Evolutionary conservation across 75 land plant species (phyloP).

Genomic region (Picea sitchensis): DNA sequence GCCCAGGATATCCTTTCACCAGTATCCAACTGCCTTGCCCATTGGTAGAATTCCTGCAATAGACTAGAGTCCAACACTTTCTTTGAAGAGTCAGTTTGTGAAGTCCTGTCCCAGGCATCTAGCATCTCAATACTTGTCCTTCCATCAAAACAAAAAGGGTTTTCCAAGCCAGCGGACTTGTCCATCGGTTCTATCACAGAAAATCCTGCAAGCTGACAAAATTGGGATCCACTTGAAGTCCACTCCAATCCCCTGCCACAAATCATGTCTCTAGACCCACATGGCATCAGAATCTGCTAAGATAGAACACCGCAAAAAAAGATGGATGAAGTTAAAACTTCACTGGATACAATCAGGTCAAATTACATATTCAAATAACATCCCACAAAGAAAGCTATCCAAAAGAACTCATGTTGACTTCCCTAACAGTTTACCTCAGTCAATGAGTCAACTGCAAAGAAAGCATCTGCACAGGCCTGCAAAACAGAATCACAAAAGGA

Average conservation of each 20-base stretch:
- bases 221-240: constrained; percentile 73
- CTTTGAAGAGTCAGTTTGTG: constrained; percentile 17
- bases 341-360: not conserved
- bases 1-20: constrained; percentile 69
- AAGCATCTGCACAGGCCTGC: constrained; percentile 65
- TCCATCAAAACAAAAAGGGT: constrained; percentile 73
- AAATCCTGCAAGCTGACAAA: constrained; percentile 76
- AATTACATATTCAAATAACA: not conserved
- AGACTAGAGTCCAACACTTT: constrained; percentile 7
- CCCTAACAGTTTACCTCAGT: constrained; percentile 45
- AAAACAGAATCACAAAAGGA: constrained; percentile 69
- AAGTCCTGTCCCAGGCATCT: constrained; percentile 32
- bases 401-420: not conserved
- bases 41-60: constrained; percentile 35
- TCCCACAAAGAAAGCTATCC: too few relatives aligned
- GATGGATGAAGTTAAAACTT: constrained; percentile 3
- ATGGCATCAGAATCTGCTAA: constrained; percentile 71
- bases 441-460: constrained; percentile 60
- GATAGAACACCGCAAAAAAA: not conserved
- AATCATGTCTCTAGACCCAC: constrained; percentile 71
- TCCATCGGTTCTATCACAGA: constrained; percentile 25
- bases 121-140: constrained; percentile 56
- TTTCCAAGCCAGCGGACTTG: constrained; percentile 6
- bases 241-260: constrained; percentile 80
- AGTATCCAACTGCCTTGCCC: constrained; percentile 31